Evolutionary conservation across 2,329 filamentous ascomycete genomes (phyloP).

Genomic region (Penicillium rolfsii): DNA sequence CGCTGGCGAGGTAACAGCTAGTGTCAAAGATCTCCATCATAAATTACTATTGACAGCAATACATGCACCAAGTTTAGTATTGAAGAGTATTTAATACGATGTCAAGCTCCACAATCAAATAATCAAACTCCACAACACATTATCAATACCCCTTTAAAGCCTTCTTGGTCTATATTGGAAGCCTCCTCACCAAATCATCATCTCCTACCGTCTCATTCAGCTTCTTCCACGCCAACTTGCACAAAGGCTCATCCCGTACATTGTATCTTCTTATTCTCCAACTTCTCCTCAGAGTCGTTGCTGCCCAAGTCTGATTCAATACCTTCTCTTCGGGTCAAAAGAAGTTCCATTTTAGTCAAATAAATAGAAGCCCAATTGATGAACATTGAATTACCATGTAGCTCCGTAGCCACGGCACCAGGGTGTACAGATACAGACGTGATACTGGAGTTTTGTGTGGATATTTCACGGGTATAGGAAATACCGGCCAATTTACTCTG

Average conservation of each 20-base stretch:
- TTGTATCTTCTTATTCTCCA: conserved; percentile 14
- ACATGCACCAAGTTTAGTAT: background rate
- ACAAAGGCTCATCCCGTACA: conserved; percentile 20
- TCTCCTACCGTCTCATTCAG: conserved; percentile 11
- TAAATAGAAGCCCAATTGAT: conserved; percentile 18
- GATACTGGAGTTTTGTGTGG: conserved; percentile 44
- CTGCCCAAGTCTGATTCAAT: conserved; percentile 49
- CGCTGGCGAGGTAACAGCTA: background rate
- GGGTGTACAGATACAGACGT: conserved; percentile 47
- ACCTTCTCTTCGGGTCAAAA: conserved; percentile 41
- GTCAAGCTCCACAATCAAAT: background rate
- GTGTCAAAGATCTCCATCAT: background rate
- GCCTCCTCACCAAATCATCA: conserved; percentile 10
- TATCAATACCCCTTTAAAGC: conserved; percentile 2
- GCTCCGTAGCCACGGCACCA: conserved; percentile 45
- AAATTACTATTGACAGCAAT: background rate
- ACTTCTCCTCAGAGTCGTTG: conserved; percentile 30
- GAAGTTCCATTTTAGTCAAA: conserved; percentile 9
- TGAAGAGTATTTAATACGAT: background rate
- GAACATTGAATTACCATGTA: conserved; percentile 32
- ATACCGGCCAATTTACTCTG: conserved; percentile 56
- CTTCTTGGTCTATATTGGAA: conserved; percentile 22
- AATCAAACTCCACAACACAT: background rate
- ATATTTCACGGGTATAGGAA: conserved; percentile 48
- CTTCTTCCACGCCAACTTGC: background rate